Percentiles rank a stretch among this genome's conserved stretches.
Evolutionary conservation across 2,329 filamentous ascomycete genomes (phyloP).

Genomic region (Fragosphaeria purpurea): DNA sequence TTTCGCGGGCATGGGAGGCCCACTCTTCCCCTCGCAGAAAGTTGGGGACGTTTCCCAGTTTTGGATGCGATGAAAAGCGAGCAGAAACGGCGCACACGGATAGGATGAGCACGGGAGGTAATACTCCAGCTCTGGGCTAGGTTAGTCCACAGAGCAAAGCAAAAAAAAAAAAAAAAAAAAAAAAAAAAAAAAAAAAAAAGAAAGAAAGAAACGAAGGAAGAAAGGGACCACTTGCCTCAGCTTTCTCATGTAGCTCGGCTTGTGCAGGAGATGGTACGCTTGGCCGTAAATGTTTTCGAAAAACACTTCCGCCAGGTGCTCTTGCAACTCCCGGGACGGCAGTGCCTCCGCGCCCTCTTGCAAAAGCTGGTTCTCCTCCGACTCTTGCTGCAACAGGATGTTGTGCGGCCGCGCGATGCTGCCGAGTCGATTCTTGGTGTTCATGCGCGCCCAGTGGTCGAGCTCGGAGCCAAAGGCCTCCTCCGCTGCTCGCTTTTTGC

Average conservation of each 20-base stretch:
- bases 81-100: constrained; percentile 93
- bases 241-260: constrained; percentile 92
- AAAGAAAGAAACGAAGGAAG: neutral
- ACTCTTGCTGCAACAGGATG: constrained; percentile 49
- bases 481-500: constrained; percentile 73
- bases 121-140: constrained; percentile 51
- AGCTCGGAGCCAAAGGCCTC: constrained; percentile 79
- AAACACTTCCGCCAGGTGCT: constrained; percentile 87
- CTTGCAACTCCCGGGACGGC: constrained; percentile 77
- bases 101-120: constrained; percentile 86
- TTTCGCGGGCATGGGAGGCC: constrained; percentile 78
- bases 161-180: neutral
- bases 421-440: constrained; percentile 38
- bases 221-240: constrained; percentile 43
- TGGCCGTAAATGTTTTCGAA: constrained; percentile 96
- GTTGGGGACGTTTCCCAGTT: constrained; percentile 55
- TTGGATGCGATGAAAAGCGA: constrained; percentile 83
- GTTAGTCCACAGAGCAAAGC: constrained; percentile 9
- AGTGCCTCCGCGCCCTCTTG: constrained; percentile 75
- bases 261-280: constrained; percentile 87
- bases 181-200: neutral
- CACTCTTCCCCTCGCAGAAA: constrained; percentile 87
- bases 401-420: neutral
- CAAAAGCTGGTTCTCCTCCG: constrained; percentile 66
- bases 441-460: constrained; percentile 65